Evolutionary conservation across 2,329 filamentous ascomycete species (phyloP), one percentile per base, ranked within the genome.

Genomic region (Penicillium sp.): DNA sequence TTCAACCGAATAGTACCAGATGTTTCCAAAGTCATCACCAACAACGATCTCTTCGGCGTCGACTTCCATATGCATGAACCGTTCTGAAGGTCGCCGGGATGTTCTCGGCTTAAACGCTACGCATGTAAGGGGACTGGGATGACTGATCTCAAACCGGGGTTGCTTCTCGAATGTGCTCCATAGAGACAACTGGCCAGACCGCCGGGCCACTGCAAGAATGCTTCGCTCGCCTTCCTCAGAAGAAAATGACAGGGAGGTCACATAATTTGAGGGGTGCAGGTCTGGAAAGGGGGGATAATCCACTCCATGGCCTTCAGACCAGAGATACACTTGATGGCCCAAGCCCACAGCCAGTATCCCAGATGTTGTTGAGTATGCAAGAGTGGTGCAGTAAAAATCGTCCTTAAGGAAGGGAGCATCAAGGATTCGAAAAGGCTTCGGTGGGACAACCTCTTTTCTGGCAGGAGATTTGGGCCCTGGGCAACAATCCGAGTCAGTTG

Each of bases 191-290:
- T 84, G 82, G 1, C 91, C 89, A 67, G 91, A 86, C 13, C 89
- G 90, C 59, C 92, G 84, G 2, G 91, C 92, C 61, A 92, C 89
- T 0, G 92, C 93, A 42, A 99, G 81, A 37, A 99, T 94, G 13
- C 86, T 87, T 66, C 88, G 89, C 20, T 81, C 81, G 1, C 93
- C 93, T 66, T 85, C 77, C 1, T 80, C 72, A 0, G 93, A 97
- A 1, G 94, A 97, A 73, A 97, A 97, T 0, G 89, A 87, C n/a
- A 97, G 74, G 6, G 90, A 92, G 0, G 91, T 96, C 40, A 99
- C 81, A 66, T 87, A 83, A 53, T 78, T 78, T n/a, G 68, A 67
- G 18, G 57, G 72, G 67, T 65, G 74, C 57, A 63, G 72, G 69
- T 78, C 85, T 83, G 64, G 77, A 69, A 75, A 82, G 73, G 82